Conservation (phyloP, 2,329 filamentous ascomycete species). For the Cordyceps fumosorosea region DNA sequence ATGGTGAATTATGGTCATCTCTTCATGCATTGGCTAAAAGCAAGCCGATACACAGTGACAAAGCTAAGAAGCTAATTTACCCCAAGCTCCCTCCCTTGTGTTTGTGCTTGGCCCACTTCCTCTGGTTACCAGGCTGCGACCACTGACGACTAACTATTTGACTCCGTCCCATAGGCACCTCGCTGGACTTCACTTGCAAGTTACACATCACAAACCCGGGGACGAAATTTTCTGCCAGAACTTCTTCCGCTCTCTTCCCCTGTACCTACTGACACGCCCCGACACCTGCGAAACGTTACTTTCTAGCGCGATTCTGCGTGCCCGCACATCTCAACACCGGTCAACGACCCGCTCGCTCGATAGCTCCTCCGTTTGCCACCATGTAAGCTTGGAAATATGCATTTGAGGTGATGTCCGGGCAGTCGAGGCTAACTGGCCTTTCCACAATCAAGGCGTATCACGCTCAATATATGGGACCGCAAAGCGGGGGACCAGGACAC, state of each 20-base stretch:
- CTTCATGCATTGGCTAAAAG: conserved; percentile 4
- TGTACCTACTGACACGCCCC: neutral
- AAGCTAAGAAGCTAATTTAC: neutral
- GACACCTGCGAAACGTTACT: neutral
- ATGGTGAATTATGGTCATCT: neutral
- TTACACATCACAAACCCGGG: neutral
- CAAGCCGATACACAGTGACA: neutral
- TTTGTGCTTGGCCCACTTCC: conserved; percentile 9
- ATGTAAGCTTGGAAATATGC: conserved; percentile 6
- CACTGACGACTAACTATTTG: conserved; percentile 12
- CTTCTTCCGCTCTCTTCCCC: neutral
- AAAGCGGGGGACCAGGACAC: conserved; percentile 62
- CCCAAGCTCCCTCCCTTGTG: conserved; percentile 3
- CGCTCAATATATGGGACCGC: conserved; percentile 74
- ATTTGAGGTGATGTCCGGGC: neutral
- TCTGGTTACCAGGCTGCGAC: conserved; percentile 7
- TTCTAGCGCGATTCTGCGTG: neutral
- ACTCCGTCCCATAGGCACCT: conserved; percentile 11
- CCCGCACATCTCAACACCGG: neutral
- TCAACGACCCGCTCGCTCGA: neutral
- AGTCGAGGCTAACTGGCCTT: neutral
- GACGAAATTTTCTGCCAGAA: neutral
- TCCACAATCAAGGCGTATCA: conserved; percentile 63
- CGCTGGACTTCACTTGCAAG: neutral
- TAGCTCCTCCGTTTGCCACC: conserved; percentile 1